A percentile compares a stretch with the other conserved stretches of the same genome.
These are phyloP conservation scores for Nyssa sinensis DNA, from an alignment of 148 eudicot species.

Conservation along the genomic window DNA sequence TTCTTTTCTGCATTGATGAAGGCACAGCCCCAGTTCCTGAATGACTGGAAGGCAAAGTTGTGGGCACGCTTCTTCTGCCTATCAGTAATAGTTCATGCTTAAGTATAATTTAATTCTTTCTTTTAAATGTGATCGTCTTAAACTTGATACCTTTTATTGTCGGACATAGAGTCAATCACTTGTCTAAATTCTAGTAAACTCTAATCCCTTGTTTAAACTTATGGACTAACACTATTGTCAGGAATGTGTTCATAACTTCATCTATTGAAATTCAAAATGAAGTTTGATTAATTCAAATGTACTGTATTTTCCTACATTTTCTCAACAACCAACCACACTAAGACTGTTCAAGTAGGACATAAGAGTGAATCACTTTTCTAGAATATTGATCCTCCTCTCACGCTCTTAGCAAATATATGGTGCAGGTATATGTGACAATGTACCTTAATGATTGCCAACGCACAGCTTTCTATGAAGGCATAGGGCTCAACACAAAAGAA, in stretches of 20 bases:
- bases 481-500: constrained; percentile 89
- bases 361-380: background rate
- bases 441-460: constrained; percentile 96
- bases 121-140: too few species aligned
- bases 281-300: too few species aligned
- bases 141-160: too few species aligned
- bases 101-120: too few species aligned
- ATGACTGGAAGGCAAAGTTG: constrained; percentile 97
- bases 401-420: background rate
- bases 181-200: too few species aligned
- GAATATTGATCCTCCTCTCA: background rate
- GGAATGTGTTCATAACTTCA: too few species aligned
- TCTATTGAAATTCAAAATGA: too few species aligned
- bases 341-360: background rate
- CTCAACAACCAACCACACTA: background rate
- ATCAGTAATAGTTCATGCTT: constrained; percentile 48
- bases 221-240: too few species aligned
- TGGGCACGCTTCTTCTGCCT: constrained; percentile 99
- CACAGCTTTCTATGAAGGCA: constrained; percentile 92
- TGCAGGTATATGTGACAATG: constrained; percentile 97
- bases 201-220: too few species aligned
- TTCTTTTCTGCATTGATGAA: constrained; percentile 97
- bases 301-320: background rate
- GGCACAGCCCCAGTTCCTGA: constrained; percentile 98
- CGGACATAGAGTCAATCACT: too few species aligned